Conservation (phyloP, 202 grass and related monocot genomes). For the Zoysia matrella region DNA sequence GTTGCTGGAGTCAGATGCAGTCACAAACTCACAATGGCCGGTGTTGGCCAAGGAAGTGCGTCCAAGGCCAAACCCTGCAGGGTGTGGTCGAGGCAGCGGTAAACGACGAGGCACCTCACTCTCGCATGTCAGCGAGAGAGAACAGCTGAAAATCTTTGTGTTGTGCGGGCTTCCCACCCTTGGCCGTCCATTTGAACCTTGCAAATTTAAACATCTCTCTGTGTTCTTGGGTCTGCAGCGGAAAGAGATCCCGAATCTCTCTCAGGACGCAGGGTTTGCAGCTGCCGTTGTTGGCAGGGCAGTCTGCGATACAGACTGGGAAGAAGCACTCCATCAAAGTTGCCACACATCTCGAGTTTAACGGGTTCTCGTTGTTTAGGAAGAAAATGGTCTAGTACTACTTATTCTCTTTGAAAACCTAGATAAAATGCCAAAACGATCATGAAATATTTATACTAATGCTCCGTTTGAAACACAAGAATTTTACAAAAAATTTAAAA, state of each 20-base stretch:
- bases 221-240: not conserved
- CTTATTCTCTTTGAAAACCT: too few species aligned
- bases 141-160: constrained; percentile 8
- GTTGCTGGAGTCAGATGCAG: constrained; percentile 16
- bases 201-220: not conserved
- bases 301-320: not conserved
- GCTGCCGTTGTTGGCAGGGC: constrained; percentile 13
- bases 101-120: not conserved
- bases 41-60: constrained; percentile 17
- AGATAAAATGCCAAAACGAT: too few species aligned
- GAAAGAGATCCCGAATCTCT: constrained; percentile 54
- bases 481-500: too few species aligned
- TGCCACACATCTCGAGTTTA: not conserved
- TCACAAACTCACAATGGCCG: not conserved
- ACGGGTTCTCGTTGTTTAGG: not conserved
- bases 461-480: too few species aligned
- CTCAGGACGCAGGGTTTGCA: constrained; percentile 31
- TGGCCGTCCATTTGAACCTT: not conserved
- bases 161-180: not conserved
- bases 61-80: constrained; percentile 42
- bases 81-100: constrained; percentile 14
- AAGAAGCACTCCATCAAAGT: not conserved
- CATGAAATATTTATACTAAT: too few species aligned
- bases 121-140: not conserved
- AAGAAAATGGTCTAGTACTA: too few species aligned